Conservation (phyloP, 108 stramenopile genomes). For the Schizochytrium sp. region DNA sequence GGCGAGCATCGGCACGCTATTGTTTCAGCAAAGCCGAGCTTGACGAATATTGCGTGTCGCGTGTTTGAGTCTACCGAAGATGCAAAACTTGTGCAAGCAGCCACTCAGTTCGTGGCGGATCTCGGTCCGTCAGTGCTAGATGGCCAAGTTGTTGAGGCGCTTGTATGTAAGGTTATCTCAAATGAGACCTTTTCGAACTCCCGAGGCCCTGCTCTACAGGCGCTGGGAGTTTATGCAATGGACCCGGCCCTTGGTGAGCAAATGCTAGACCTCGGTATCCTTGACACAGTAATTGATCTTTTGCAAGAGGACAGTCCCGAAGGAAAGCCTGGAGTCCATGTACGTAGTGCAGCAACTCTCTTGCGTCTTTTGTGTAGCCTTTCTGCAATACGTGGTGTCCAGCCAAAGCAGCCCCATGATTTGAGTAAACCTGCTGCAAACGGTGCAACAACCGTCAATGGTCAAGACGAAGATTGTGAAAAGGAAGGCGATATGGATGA, state of each 20-base stretch:
- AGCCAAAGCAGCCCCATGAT: not conserved
- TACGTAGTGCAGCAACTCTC: not conserved
- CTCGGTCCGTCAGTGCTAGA: slow-evolving; percentile 32
- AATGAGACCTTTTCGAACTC: not conserved
- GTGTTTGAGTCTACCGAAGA: slow-evolving; percentile 14
- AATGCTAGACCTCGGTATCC: not conserved
- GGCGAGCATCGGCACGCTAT: slow-evolving; percentile 34
- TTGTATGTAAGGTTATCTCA: not conserved
- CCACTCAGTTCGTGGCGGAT: slow-evolving; percentile 21
- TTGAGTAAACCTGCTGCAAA: too few species aligned
- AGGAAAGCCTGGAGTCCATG: not conserved
- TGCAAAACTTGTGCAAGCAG: slow-evolving; percentile 3
- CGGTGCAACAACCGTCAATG: not conserved
- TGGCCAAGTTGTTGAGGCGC: not conserved
- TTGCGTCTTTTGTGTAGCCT: slow-evolving; percentile 2
- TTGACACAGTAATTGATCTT: not conserved
- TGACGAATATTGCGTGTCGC: slow-evolving; percentile 31
- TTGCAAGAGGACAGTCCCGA: not conserved
- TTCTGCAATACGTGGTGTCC: not conserved
- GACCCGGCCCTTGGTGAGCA: not conserved
- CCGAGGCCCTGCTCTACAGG: not conserved
- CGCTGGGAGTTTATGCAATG: slow-evolving; percentile 21
- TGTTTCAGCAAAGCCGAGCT: not conserved
- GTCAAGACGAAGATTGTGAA: not conserved
- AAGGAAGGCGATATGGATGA: not conserved